phyloP scores from a whole-genome alignment of 2,329 filamentous ascomycete species.

The Cladophialophora chaetospira region DNA sequence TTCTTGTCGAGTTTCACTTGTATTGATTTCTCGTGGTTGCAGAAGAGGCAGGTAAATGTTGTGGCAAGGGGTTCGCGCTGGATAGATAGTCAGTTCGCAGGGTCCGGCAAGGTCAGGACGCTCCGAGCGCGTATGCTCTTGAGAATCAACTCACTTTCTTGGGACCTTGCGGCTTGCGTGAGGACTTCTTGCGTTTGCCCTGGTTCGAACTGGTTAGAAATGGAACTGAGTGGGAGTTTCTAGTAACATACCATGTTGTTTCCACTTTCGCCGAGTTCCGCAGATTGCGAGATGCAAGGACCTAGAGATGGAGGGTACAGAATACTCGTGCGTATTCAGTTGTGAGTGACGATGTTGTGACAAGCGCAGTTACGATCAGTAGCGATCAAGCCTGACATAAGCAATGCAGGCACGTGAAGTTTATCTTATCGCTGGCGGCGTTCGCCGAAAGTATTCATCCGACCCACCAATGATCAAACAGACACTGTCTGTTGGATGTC shows the following conservation, averaged over 20 bases:
- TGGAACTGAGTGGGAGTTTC: background rate
- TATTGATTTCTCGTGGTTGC: constrained; percentile 94
- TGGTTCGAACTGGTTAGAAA: constrained; percentile 38
- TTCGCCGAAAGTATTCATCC: background rate
- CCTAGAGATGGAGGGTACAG: background rate
- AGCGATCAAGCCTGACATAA: background rate
- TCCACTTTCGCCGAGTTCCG: background rate
- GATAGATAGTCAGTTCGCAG: background rate
- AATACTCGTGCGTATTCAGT: background rate
- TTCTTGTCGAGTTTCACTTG: constrained; percentile 94
- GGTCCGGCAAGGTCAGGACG: background rate
- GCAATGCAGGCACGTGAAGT: background rate
- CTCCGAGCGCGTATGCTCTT: background rate
- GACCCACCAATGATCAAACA: background rate
- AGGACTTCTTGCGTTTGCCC: constrained; percentile 92
- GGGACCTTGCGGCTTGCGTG: constrained; percentile 58
- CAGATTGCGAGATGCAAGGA: background rate
- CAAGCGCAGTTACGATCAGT: background rate
- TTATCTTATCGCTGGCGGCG: constrained; percentile 2
- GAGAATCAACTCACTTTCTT: constrained; percentile 48
- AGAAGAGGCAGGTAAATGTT: constrained; percentile 95
- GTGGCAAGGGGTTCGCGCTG: constrained; percentile 58
- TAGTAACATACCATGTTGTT: background rate
- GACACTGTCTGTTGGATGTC: background rate
- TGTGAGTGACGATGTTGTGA: background rate